These are phyloP conservation scores for Cryptosporidium tyzzeri DNA, from an alignment of 169 alveolate species.

Conservation along the genomic window DNA sequence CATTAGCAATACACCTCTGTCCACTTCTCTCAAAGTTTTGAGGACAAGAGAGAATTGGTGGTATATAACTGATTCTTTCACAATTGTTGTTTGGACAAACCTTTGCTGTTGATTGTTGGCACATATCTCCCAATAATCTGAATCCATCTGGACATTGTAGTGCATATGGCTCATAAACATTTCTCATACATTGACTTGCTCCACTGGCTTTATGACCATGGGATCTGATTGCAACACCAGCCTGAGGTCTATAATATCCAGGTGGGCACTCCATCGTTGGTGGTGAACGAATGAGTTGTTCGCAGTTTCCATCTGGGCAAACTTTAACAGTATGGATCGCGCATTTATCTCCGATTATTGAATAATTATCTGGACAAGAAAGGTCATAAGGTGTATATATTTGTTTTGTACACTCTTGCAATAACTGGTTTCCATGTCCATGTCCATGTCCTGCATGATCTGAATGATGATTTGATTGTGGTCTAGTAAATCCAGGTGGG, in stretches of 20 bases:
- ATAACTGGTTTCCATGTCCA: conserved; percentile 19
- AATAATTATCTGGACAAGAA: conserved; percentile 70
- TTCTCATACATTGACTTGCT: conserved; percentile 69
- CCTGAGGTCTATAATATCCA: conserved; percentile 72
- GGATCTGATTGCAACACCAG: conserved; percentile 70
- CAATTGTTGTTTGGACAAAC: conserved; percentile 75
- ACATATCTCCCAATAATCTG: conserved; percentile 71
- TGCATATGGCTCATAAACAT: conserved; percentile 69
- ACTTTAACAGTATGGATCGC: conserved; percentile 69
- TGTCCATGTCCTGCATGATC: conserved; percentile 26
- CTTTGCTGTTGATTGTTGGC: conserved; percentile 71
- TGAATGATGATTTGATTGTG: conserved; percentile 33
- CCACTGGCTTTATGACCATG: conserved; percentile 77
- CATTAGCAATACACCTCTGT: conserved; percentile 73
- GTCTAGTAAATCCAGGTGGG: conserved; percentile 74
- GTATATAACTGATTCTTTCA: conserved; percentile 62
- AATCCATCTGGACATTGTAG: conserved; percentile 76
- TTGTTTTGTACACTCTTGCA: conserved; percentile 64
- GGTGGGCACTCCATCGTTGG: conserved; percentile 77
- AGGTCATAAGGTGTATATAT: conserved; percentile 73
- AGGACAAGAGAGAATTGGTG: conserved; percentile 73
- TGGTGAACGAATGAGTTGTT: conserved; percentile 64
- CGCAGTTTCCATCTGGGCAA: conserved; percentile 75
- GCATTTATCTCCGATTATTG: conserved; percentile 72
- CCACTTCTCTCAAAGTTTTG: conserved; percentile 71